phyloP scores from a whole-genome alignment of 1,139 yeast genomes.

The Magnusiomyces tetraspermus region DNA sequence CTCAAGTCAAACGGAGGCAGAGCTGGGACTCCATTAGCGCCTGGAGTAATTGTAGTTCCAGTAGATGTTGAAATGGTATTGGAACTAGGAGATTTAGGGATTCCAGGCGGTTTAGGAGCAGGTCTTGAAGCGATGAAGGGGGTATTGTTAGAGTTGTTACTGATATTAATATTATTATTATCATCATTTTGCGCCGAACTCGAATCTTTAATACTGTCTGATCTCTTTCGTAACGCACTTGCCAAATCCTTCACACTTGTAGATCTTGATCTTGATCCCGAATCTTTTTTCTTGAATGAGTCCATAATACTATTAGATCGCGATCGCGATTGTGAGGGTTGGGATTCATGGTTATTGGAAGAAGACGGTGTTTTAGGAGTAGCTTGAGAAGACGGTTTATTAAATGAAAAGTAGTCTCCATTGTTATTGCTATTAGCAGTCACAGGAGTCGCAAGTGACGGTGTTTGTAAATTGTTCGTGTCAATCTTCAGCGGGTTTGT shows the following conservation, averaged over 20 bases:
- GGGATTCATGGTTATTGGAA: neutral
- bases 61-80: no score
- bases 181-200: no score
- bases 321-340: conserved; percentile 1
- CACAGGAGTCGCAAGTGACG: neutral
- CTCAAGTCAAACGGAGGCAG: no score
- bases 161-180: no score
- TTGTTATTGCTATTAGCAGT: neutral
- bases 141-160: no score
- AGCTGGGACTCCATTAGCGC: neutral
- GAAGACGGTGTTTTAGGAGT: conserved; percentile 8
- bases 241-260: conserved; percentile 15
- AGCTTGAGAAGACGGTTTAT: neutral
- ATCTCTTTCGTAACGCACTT: conserved; percentile 11
- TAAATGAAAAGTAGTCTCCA: neutral
- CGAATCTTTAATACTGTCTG: conserved; percentile 12
- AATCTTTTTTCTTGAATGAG: conserved; percentile 11
- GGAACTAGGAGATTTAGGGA: neutral
- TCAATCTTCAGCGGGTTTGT: conserved; percentile 19
- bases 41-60: no score
- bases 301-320: conserved; percentile 14
- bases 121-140: conserved; percentile 39
- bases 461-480: no score
- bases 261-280: conserved; percentile 10
- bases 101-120: conserved; percentile 47